Evolutionary conservation across 2,329 filamentous ascomycete genomes (phyloP), one percentile per base, ranked within the genome.

Genomic region (Botryotinia calthae): DNA sequence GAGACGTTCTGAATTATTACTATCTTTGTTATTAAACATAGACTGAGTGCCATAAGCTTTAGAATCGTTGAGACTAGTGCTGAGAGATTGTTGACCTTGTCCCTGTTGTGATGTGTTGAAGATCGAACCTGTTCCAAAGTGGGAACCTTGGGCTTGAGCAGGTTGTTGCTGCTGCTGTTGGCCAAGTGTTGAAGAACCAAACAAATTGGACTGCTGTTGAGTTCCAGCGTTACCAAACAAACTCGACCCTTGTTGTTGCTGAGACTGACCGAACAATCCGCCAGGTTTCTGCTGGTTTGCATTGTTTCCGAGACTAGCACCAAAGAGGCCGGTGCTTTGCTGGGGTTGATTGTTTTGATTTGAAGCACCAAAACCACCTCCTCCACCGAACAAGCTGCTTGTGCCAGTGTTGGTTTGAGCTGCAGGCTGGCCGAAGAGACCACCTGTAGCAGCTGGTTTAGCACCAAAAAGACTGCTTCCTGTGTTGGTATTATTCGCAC

Each of bases 1-100:
- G 71, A 85, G 84, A 28, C 25, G 20, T 28, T 61, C 40, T 84
- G 83, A 93, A 83, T 80, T 90, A 83, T 80, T 90, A 80, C 80
- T 86, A 77, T 86, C 86, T 25, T 28, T 28, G 2, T 90, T 91
- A 46, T 90, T 89, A 82, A 98, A 98, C 31, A 99, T 87, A 1
- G 94, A 93, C 63, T 93, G 89, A 70, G 93, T 94, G 58, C 96
- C 96, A 79, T 97, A 99, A 0, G 97, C 95, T 70, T 93, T 94
- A n/a, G 90, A 86, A 76, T 95, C 94, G 74, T 90, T 90, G 72
- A 97, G 88, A 74, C 93, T 96, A 8, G 94, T 91, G 48, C 92
- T 94, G 73, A 97, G 84, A 28, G 87, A 84, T 79, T 92, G 89
- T 25, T 87, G 87, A 65, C 84, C 83, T 31, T 62, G 74, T 75